A percentile compares a stretch with the other conserved stretches of the same genome.
Conservation (phyloP, 2,329 filamentous ascomycete species). For the Tympanopsis confertula region DNA sequence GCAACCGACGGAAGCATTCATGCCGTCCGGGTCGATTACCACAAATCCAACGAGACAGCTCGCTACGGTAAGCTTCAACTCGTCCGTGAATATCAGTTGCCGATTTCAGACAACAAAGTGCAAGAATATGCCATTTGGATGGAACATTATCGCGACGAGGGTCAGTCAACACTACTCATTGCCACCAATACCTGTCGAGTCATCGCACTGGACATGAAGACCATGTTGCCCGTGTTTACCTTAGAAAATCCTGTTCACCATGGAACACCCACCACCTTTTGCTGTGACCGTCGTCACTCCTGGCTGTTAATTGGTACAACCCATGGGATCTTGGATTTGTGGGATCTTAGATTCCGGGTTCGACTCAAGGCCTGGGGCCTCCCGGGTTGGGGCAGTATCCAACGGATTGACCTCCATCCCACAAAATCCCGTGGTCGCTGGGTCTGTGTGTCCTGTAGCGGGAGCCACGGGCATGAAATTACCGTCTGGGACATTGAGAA, state of each 20-base stretch:
- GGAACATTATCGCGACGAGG: slow-evolving; percentile 56
- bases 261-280: slow-evolving; percentile 58
- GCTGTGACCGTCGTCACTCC: slow-evolving; percentile 51
- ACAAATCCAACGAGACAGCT: slow-evolving; percentile 40
- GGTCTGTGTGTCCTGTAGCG: not conserved
- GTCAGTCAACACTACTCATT: slow-evolving; percentile 49
- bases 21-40: slow-evolving; percentile 32
- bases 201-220: slow-evolving; percentile 53
- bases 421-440: slow-evolving; percentile 47
- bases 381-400: slow-evolving; percentile 49
- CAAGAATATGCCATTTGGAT: slow-evolving; percentile 53
- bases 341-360: slow-evolving; percentile 64
- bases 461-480: not conserved
- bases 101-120: not conserved
- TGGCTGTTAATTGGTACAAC: slow-evolving; percentile 62
- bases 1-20: slow-evolving; percentile 54
- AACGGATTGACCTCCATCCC: slow-evolving; percentile 50
- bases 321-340: slow-evolving; percentile 59
- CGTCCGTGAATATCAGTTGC: not conserved
- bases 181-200: slow-evolving; percentile 57
- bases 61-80: slow-evolving; percentile 27
- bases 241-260: slow-evolving; percentile 58
- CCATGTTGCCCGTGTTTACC: slow-evolving; percentile 52
- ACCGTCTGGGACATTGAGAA: slow-evolving; percentile 1
- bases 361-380: slow-evolving; percentile 60